Evolutionary conservation across 1,284 basidiomycete genomes (phyloP), one percentile per base, ranked within the genome.

Genomic region (Apiotrichum laibachii): DNA sequence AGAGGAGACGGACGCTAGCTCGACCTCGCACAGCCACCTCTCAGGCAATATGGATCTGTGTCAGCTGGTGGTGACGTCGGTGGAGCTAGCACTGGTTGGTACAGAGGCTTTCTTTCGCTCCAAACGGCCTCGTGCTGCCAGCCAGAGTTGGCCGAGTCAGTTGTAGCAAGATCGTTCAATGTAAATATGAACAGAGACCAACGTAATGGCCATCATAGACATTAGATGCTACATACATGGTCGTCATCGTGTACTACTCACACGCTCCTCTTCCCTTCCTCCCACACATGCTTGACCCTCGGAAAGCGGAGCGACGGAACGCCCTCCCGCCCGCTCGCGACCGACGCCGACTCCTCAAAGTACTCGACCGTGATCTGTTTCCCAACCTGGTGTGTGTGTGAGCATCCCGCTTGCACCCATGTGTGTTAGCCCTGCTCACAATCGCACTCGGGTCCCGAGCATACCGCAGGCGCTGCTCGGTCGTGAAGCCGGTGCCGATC

Each of bases 331-430:
- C 60, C 67, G 6, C 43, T 49, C 8, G 66, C 61, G 15, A 64
- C 61, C 16, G 68, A 70, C 62, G 65, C 62, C 16, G 68, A 70
- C 61, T 78, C 77, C 11, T 61, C 66, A 60, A 78, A 78, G 57
- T 74, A 77, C 57, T 77, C 71, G 13, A 77, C 73, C 5, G 77
- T 78, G 31, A 78, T 69, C 55, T 69, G 59, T 55, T 71, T 76
- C 5, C 77, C 77, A 19, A 75, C 56, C 71, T 71, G 11, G 8
- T 16, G 15, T 16, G 18, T 3, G 6, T 22, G 13, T 18, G 16
- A 8, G n/a, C 37, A 31, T 15, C 39, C 13, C 4, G 42, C 19
- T 18, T 15, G 1, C n/a, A n/a, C n/a, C n/a, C n/a, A n/a, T n/a
- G n/a, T n/a, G n/a, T n/a, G n/a, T n/a, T n/a, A n/a, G n/a, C n/a